Percentiles rank a stretch among this genome's conserved stretches.
Evolutionary conservation across 352 stramenopile genomes (phyloP).

Genomic region (Albugo laibachii): DNA sequence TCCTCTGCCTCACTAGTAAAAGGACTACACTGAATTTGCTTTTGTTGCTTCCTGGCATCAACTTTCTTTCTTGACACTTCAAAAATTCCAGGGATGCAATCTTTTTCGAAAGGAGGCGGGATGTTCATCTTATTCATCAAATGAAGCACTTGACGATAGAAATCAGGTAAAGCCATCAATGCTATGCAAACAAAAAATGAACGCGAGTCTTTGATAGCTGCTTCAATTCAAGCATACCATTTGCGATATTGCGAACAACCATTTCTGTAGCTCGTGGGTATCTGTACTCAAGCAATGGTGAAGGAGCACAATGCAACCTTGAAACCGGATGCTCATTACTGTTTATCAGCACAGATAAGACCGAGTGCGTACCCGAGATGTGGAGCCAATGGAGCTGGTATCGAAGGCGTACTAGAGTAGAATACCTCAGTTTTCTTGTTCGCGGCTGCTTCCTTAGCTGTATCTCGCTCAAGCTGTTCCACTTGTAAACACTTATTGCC

Average conservation of each 20-base stretch:
- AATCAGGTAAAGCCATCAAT: constrained; percentile 62
- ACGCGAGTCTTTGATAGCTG: neutral
- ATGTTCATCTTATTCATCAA: constrained; percentile 88
- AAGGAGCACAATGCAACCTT: constrained; percentile 72
- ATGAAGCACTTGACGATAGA: constrained; percentile 82
- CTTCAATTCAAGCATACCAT: constrained; percentile 20
- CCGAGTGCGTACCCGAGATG: constrained; percentile 36
- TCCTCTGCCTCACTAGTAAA: neutral
- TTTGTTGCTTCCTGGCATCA: too few relatives aligned
- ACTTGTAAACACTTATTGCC: neutral
- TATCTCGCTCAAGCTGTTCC: neutral
- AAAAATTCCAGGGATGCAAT: constrained; percentile 48
- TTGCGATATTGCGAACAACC: constrained; percentile 74
- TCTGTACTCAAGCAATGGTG: constrained; percentile 70
- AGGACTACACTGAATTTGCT: too few relatives aligned
- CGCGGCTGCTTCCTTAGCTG: neutral
- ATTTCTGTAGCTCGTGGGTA: constrained; percentile 58
- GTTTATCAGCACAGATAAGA: neutral
- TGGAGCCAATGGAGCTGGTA: constrained; percentile 29
- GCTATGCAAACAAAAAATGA: constrained; percentile 14
- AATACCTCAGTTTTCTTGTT: too few relatives aligned
- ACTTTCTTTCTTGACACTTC: constrained; percentile 4
- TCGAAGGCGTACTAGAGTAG: neutral
- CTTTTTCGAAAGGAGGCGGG: constrained; percentile 47
- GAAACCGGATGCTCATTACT: neutral